Evolutionary conservation across 495 filamentous ascomycete species (phyloP), one percentile per base, ranked within the genome.

Genomic region (Lasiosphaeria miniovina): DNA sequence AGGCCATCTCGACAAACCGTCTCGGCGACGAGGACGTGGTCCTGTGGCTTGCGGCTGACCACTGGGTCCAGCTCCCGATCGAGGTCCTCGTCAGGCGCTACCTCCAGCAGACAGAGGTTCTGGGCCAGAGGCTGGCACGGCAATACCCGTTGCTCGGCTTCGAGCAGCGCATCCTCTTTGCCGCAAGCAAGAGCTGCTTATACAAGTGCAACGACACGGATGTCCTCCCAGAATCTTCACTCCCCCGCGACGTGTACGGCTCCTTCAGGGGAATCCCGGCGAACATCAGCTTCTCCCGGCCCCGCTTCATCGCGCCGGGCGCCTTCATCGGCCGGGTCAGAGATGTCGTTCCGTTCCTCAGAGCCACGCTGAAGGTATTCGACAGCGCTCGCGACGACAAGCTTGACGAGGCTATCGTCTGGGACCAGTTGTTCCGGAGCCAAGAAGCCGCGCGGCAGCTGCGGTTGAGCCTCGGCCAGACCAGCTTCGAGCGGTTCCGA

Each of bases 51-150:
- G 60, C 40, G 6, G 33, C 32, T 15, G 54, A 34, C 10, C 10
- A 41, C 9, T 58, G 54, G 54, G 8, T 54, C 14, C 60, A 62
- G 35, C 46, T 62, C 12, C 60, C 60, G 7, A 41, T 36, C 15
- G 60, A 62, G 49, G 45, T 62, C n/a, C 36, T 33, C 9, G 36
- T 58, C 40, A 38, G 60, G 36, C 60, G 60, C 10, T 62, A 54
- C 17, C 54, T 62, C 4, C 60, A 62, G 49, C 49, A 57, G 5
- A 49, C n/a, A 32, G 60, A 62, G 4, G 49, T 54, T 4, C 9
- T 58, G 11, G 12, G 48, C 7, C 4, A 10, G 17, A 54, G 49
- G 24, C 35, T 62, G 40, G 36, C 36, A 34, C 24, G 33, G 31
- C 24, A 31, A 62, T 62, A 62, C 32, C 34, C 31, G 7, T 17